Evolutionary conservation across 1,284 basidiomycete species (phyloP), one percentile per base, ranked within the genome.

Genomic region (Psilocybe mexicana): DNA sequence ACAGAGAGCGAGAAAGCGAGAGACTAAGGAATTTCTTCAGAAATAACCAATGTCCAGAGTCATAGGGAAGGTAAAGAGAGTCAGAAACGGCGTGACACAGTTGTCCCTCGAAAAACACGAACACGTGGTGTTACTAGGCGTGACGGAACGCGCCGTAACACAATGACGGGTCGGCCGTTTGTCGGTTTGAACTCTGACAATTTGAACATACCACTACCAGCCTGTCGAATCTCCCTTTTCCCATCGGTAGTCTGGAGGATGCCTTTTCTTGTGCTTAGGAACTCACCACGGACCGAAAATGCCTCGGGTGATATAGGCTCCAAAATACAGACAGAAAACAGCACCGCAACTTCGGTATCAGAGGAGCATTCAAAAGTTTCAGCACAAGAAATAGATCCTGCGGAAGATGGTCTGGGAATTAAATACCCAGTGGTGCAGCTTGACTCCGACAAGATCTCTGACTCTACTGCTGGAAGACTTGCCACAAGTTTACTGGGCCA

Each of bases 401-500:
- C 18, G 8, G 47, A 48, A 38, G 44, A 58, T 3, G 23, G 11
- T 28, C 7, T 47, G 11, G 33, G n/a, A 24, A 55, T 44, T 14
- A 60, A 54, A 25, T 66, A 72, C 44, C 74, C 76, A 0, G 59
- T 73, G 11, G 79, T 88, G 18, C 65, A 68, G 33, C 73, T 90
- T 30, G 79, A 86, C 45, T 65, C 76, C 1, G 78, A 83, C 11
- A 60, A 64, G 1, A 79, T 90, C 28, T 78, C 79, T 23, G 81
- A 83, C 53, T 73, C 72, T 3, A 78, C 88, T 69, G 88, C 88
- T 3, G 81, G 84, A 3, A 78, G 78, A 23, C 78, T 91, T 2
- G 82, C 87, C 3, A 74, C 76, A 12, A 82, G 79, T 58, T 69
- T 90, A 14, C 72, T 92, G 0, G 82, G 82, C 0, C 87, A 91